Evolutionary conservation across 805 yeast species (phyloP).

Genomic region (Metschnikowia vanudenii): DNA sequence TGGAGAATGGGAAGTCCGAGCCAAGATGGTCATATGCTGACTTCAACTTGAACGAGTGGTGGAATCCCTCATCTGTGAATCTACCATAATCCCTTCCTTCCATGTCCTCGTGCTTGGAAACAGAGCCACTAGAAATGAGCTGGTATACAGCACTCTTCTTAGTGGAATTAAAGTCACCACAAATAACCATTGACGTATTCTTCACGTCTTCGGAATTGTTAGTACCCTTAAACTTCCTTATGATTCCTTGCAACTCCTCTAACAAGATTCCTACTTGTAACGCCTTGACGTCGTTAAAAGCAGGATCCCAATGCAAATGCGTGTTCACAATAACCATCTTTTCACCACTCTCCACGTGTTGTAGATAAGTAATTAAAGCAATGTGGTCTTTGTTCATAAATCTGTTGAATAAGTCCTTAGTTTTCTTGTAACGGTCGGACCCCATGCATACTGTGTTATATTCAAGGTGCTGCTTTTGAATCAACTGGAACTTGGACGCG

Average conservation of each 20-base stretch:
- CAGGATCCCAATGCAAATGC: slow-evolving; percentile 98
- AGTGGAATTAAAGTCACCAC: slow-evolving; percentile 95
- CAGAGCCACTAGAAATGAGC: slow-evolving; percentile 76
- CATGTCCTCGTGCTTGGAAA: slow-evolving; percentile 76
- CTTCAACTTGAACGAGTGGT: slow-evolving; percentile 75
- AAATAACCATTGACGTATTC: slow-evolving; percentile 73
- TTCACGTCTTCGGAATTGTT: slow-evolving; percentile 50
- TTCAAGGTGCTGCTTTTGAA: slow-evolving; percentile 74
- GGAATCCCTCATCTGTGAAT: slow-evolving; percentile 85
- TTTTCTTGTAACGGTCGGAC: slow-evolving; percentile 82
- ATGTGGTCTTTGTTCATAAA: slow-evolving; percentile 95
- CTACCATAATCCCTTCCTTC: slow-evolving; percentile 87
- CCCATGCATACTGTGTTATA: slow-evolving; percentile 79
- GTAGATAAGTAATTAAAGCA: slow-evolving; percentile 74
- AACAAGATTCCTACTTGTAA: slow-evolving; percentile 90
- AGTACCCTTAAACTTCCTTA: slow-evolving; percentile 48
- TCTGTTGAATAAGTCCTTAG: slow-evolving; percentile 92
- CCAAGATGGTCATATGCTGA: slow-evolving; percentile 83
- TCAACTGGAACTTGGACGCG: slow-evolving; percentile 61
- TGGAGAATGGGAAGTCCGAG: slow-evolving; percentile 85
- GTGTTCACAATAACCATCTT: slow-evolving; percentile 78
- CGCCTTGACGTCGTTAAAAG: slow-evolving; percentile 91
- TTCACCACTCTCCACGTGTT: slow-evolving; percentile 70
- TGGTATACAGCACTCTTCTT: slow-evolving; percentile 89
- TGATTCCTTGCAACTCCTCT: slow-evolving; percentile 75